Conservation (phyloP, 1,284 basidiomycete genomes). For the Ustilago sp. region DNA sequence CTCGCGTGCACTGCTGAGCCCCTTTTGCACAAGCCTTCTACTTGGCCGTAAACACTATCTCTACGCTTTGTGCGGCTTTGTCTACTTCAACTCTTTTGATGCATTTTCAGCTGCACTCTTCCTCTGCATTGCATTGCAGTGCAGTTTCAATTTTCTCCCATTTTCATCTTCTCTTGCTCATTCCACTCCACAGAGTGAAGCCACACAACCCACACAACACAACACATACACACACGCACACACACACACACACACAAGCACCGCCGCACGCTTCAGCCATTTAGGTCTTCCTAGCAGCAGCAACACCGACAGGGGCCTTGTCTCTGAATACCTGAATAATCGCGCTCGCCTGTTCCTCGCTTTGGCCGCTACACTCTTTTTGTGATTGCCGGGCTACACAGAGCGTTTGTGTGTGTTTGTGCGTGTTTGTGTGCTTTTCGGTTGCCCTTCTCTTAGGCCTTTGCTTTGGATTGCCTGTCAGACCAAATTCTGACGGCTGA, state of each 20-base stretch:
- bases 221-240: background rate
- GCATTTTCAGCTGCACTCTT: background rate
- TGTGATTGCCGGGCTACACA: constrained; percentile 1
- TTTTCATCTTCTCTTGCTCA: background rate
- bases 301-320: background rate
- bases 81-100: too few species aligned
- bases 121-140: background rate
- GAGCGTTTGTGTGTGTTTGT: background rate
- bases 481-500: constrained; percentile 4
- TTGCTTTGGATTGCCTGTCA: constrained; percentile 6
- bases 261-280: background rate
- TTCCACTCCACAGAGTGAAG: constrained; percentile 5
- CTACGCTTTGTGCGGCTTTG: too few species aligned
- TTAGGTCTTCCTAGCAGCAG: constrained; percentile 1
- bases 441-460: too few species aligned
- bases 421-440: background rate
- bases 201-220: constrained; percentile 5
- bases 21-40: too few species aligned
- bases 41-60: too few species aligned
- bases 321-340: constrained; percentile 2
- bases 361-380: background rate
- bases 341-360: background rate
- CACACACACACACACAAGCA: background rate
- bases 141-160: background rate
- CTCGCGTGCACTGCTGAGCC: too few species aligned